These are phyloP conservation scores for Aquilaria yunnanensis DNA, from an alignment of 345 rosid genomes.

Conservation along the genomic window DNA sequence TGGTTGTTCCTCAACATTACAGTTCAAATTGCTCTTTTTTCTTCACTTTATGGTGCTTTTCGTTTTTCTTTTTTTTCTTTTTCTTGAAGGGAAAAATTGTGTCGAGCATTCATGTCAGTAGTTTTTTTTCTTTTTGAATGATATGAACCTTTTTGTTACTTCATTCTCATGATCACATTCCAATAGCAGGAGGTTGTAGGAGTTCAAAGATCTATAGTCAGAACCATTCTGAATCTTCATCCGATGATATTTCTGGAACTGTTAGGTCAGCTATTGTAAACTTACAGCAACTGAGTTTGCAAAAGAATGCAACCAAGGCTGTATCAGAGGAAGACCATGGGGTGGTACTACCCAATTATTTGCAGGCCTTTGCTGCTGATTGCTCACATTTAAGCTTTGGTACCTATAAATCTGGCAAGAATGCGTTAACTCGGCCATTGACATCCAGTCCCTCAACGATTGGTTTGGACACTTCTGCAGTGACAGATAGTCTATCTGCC, in stretches of 20 bases:
- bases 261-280: conserved; percentile 20
- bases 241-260: conserved; percentile 11
- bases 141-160: no score
- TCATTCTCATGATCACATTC: not conserved
- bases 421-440: conserved; percentile 9
- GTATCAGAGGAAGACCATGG: conserved; percentile 16
- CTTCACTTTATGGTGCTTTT: no score
- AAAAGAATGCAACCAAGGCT: conserved; percentile 10
- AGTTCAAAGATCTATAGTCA: conserved; percentile 7
- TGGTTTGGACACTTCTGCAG: conserved; percentile 18
- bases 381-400: conserved; percentile 54
- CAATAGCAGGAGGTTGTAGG: conserved; percentile 13
- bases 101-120: no score
- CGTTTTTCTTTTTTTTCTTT: no score
- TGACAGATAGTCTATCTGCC: conserved; percentile 17
- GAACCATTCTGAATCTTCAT: conserved; percentile 14
- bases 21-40: no score
- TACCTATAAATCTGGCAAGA: conserved; percentile 30
- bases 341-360: conserved; percentile 39
- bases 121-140: no score
- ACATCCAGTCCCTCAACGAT: conserved; percentile 14
- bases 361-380: conserved; percentile 39
- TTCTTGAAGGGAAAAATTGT: no score
- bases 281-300: conserved; percentile 30
- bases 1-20: no score